Conservation (phyloP, 306 rosid species). For the Senna siamea region DNA sequence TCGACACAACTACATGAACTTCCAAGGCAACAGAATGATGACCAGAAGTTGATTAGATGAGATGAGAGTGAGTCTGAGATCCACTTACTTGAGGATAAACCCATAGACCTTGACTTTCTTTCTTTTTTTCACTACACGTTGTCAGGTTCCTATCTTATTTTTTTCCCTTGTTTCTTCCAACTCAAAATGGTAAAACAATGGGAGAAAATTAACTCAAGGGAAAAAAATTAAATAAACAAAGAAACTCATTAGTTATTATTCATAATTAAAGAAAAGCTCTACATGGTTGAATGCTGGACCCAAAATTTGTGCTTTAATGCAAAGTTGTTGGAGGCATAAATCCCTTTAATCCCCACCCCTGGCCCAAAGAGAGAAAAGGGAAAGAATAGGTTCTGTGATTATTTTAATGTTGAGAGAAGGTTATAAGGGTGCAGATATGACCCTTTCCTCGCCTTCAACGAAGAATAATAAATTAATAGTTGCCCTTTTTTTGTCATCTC, state of each 20-base stretch:
- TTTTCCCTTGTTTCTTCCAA: not conserved
- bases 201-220: not conserved
- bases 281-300: not conserved
- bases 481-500: not conserved
- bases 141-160: not conserved
- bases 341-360: not conserved
- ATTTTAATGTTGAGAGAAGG: not conserved
- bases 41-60: not conserved
- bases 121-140: too few species aligned
- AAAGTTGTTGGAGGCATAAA: conserved; percentile 1
- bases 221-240: too few species aligned
- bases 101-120: too few species aligned
- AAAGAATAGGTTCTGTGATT: not conserved
- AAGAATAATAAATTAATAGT: not conserved
- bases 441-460: not conserved
- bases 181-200: not conserved
- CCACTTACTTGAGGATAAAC: not conserved
- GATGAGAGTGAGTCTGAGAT: not conserved
- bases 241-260: not conserved
- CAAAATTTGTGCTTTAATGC: not conserved
- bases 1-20: not conserved
- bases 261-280: not conserved
- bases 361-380: not conserved
- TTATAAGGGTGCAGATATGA: not conserved
- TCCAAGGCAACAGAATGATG: not conserved